phyloP scores from a whole-genome alignment of 1,139 yeast genomes.

The Saccharomyces hybrid region DNA sequence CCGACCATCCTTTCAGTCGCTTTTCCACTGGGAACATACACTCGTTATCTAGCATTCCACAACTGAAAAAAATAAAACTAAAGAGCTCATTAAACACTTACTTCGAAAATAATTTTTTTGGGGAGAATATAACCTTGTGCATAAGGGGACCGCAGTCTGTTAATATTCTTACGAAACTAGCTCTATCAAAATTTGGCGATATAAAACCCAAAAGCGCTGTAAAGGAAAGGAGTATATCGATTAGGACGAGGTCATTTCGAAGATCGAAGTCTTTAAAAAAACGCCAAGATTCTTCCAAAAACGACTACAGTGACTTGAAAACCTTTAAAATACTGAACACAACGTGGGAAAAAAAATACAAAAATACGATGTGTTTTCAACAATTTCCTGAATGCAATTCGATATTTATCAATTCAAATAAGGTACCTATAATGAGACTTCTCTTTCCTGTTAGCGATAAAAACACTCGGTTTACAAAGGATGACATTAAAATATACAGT shows the following conservation, averaged over 20 bases:
- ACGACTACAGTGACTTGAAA: background rate
- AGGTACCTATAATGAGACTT: conserved; percentile 33
- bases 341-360: conserved; percentile 19
- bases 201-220: conserved; percentile 12
- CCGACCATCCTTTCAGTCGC: conserved; percentile 53
- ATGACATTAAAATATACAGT: conserved; percentile 28
- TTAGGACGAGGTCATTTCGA: background rate
- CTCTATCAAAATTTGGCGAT: conserved; percentile 37
- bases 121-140: conserved; percentile 52
- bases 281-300: background rate
- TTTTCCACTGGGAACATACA: conserved; percentile 66
- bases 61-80: conserved; percentile 41
- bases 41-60: conserved; percentile 51
- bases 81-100: conserved; percentile 48
- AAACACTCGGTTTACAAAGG: conserved; percentile 10
- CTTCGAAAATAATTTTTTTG: conserved; percentile 41
- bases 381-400: conserved; percentile 12
- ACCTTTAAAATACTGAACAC: conserved; percentile 12
- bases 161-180: conserved; percentile 47
- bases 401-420: conserved; percentile 29
- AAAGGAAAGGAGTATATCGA: background rate
- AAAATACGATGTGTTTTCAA: conserved; percentile 19
- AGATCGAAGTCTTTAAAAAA: background rate
- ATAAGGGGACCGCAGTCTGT: conserved; percentile 58
- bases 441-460: conserved; percentile 35